These are phyloP conservation scores for Arthroderma sp. DNA, from an alignment of 2,329 filamentous ascomycete genomes.

Conservation along the genomic window DNA sequence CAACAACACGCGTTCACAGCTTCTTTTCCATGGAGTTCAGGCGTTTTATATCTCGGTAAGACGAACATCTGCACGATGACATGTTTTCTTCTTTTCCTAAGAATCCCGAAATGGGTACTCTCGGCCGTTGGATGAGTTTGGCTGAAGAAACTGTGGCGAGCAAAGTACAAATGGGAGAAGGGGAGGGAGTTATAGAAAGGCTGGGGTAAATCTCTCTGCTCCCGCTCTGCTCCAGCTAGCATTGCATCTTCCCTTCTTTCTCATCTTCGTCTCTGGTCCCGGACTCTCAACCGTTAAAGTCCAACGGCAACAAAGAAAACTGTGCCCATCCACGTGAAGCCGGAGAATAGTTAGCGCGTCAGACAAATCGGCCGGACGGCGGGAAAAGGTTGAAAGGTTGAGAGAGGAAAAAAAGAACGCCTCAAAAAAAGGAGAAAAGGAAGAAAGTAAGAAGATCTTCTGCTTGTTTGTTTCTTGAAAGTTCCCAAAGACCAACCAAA, in stretches of 20 bases:
- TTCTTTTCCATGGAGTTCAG: no score
- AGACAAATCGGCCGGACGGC: no score
- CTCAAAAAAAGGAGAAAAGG: not conserved
- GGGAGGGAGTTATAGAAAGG: not conserved
- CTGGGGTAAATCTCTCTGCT: not conserved
- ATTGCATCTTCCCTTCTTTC: not conserved
- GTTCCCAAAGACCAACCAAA: not conserved
- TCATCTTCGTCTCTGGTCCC: not conserved
- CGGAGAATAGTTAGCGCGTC: constrained; percentile 3
- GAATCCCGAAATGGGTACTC: no score
- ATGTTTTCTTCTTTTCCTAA: no score
- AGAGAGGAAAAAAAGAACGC: not conserved
- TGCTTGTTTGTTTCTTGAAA: not conserved
- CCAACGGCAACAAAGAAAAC: no score
- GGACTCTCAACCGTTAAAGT: not conserved
- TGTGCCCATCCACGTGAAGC: not conserved
- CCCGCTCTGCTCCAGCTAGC: not conserved
- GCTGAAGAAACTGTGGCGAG: not conserved
- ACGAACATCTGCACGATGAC: no score
- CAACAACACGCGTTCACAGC: no score
- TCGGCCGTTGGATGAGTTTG: no score
- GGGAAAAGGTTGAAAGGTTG: not conserved
- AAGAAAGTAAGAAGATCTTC: not conserved
- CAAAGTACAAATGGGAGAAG: not conserved
- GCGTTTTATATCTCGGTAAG: no score